These are phyloP conservation scores for Symmetrospora coprosmae DNA, from an alignment of 768 basidiomycete species.

Conservation along the genomic window DNA sequence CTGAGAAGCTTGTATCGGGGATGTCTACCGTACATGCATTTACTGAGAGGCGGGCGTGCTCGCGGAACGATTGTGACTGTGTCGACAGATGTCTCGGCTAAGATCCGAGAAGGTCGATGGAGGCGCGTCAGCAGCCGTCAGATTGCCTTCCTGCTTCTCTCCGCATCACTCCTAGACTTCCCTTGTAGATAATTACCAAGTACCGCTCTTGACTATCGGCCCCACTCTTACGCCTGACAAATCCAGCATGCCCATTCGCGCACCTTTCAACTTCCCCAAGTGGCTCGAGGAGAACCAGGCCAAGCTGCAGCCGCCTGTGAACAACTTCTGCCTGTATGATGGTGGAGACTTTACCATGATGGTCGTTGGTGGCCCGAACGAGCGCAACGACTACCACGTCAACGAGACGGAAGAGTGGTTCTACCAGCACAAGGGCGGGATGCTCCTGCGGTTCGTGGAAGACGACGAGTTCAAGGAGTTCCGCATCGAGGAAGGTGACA, in stretches of 20 bases:
- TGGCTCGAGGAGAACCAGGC: slow-evolving; percentile 69
- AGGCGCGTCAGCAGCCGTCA: no score
- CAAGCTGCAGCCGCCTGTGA: slow-evolving; percentile 71
- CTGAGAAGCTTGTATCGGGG: no score
- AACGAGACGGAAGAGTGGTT: slow-evolving; percentile 99
- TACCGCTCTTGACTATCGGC: no score
- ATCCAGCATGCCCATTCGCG: slow-evolving; percentile 51
- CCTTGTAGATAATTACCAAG: no score
- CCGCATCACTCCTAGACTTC: no score
- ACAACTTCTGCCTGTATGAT: slow-evolving; percentile 70
- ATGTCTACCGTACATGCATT: no score
- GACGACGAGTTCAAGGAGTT: slow-evolving; percentile 70
- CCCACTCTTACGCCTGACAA: no score
- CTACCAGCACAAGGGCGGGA: slow-evolving; percentile 86
- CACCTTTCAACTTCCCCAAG: slow-evolving; percentile 74
- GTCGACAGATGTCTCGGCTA: no score
- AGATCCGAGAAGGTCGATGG: no score
- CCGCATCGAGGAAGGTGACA: slow-evolving; percentile 80
- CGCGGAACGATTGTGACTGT: no score
- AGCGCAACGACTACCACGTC: slow-evolving; percentile 82
- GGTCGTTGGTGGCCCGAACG: slow-evolving; percentile 90
- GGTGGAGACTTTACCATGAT: slow-evolving; percentile 84
- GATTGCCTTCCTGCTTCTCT: no score
- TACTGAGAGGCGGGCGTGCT: no score
- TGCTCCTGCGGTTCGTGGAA: slow-evolving; percentile 67